Base-by-base conservation (phyloP, 441 rosid genomes). In the Populus hybrid region DNA sequence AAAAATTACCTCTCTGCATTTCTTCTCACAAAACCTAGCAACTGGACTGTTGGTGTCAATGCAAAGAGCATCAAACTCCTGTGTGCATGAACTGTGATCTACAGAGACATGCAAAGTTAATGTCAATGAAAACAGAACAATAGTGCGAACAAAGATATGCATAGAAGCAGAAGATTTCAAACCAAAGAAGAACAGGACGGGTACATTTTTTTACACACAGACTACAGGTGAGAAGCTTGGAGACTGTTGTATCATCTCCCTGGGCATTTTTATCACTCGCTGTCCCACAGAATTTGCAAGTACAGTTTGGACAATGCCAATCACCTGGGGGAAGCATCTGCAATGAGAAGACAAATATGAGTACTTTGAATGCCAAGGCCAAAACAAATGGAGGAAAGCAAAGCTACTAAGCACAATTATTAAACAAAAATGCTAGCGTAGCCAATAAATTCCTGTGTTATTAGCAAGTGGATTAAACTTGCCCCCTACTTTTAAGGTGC, bases 181-280 rank as follows among this genome's bases (percentile, higher is more conserved):
- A 74, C 11, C 70, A 59, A 65, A 79, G 64, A 29, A 74, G 31
- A 29, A 29, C 84, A 77, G 75, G 36, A 40, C 56, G 23, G 6
- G 71, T 85, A 95, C 99, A 95, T 92, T 79, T 95, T 92, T 88
- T 91, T 82, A 86, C 92, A 75, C 98, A 95, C 83, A 94, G 78
- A 81, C 84, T 82, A 84, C 99, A 95, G 65, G 92, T n/a, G n/a
- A n/a, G n/a, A n/a, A n/a, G n/a, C n/a, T n/a, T n/a, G n/a, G n/a
- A n/a, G n/a, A n/a, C n/a, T n/a, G n/a, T n/a, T n/a, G n/a, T n/a
- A n/a, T n/a, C n/a, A n/a, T n/a, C n/a, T n/a, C n/a, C n/a, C n/a
- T n/a, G n/a, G n/a, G n/a, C n/a, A n/a, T n/a, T n/a, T n/a, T n/a
- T n/a, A n/a, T n/a, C n/a, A n/a, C n/a, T n/a, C n/a, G n/a, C n/a